These are phyloP conservation scores for Penicillium verhagenii DNA, from an alignment of 495 filamentous ascomycete genomes.

Conservation along the genomic window DNA sequence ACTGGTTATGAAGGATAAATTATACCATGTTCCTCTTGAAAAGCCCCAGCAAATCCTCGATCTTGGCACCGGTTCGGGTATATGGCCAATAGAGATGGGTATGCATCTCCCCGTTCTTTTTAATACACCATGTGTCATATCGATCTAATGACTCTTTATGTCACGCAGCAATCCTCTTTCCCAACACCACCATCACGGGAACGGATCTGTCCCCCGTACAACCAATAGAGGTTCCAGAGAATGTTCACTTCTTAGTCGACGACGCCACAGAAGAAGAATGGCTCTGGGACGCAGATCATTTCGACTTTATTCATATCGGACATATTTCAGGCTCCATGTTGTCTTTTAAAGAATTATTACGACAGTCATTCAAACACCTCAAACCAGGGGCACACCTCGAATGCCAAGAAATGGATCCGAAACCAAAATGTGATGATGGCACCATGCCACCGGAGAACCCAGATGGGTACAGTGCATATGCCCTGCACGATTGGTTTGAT, in stretches of 20 bases:
- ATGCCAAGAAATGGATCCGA: conserved; percentile 59
- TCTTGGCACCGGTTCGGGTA: conserved; percentile 68
- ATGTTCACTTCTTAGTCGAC: conserved; percentile 60
- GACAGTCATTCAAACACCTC: conserved; percentile 47
- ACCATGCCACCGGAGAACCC: conserved; percentile 51
- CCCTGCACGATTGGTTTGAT: conserved; percentile 52
- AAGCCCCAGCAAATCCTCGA: conserved; percentile 61
- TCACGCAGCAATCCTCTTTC: conserved; percentile 47
- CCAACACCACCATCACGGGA: conserved; percentile 55
- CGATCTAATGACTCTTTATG: background rate
- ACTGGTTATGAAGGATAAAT: conserved; percentile 46
- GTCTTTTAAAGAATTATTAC: conserved; percentile 40
- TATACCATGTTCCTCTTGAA: conserved; percentile 60
- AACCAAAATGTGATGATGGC: conserved; percentile 59
- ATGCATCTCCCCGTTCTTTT: conserved; percentile 16
- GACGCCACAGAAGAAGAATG: conserved; percentile 52
- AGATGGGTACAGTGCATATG: conserved; percentile 41
- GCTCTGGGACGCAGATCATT: conserved; percentile 44
- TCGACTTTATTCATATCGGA: conserved; percentile 48
- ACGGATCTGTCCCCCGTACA: conserved; percentile 65
- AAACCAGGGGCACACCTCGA: conserved; percentile 68
- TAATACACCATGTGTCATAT: background rate
- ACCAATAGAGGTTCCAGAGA: conserved; percentile 54
- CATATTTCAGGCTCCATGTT: conserved; percentile 44
- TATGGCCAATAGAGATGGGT: conserved; percentile 68